Evolutionary conservation across 768 basidiomycete species (phyloP), one percentile per base, ranked within the genome.

Genomic region (Tulasnella sp.): DNA sequence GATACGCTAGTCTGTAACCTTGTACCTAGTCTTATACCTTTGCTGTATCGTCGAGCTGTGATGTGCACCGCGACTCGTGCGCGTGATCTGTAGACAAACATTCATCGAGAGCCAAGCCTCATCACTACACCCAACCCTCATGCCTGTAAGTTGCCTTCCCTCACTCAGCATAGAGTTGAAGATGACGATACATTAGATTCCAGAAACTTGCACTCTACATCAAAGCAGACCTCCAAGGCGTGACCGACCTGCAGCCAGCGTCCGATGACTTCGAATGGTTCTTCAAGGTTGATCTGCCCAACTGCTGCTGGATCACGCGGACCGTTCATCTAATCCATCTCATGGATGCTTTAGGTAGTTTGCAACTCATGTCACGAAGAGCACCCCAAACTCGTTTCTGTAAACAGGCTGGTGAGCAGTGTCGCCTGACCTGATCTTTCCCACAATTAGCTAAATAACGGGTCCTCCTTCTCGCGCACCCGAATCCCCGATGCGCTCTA

Each of bases 281-380:
- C 86, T 95, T 95, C 86, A 83, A 91, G 86, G 93, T 92, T 37
- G 29, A 77, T 44, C 61, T 57, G 18, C 46, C 71, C 7, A 44
- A 40, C 13, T 44, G 18, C 39, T 46, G 29, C n/a, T 44, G 5
- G 13, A 57, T 11, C 51, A 48, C 74, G 46, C 44, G 44, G 23
- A 32, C 26, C 32, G 20, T 35, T 37, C 1, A 13, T 16, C 70
- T 42, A 75, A 69, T 26, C 72, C 42, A 61, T 77, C 44, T 72
- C 26, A 29, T 70, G 70, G 73, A 73, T 48, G 23, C 72, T 48
- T 9, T 79, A 90, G 93, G 92, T 95, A 15, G 88, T 90, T 84
- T 95, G 94, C 83, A 93, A 86, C 42, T 91, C 89, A 82, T 95
- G 94, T 82, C 87, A 92, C 77, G 93, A 94, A 84, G 84, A 84